Evolutionary conservation across 805 yeast species (phyloP).

Genomic region (Lachancea quebecensis): DNA sequence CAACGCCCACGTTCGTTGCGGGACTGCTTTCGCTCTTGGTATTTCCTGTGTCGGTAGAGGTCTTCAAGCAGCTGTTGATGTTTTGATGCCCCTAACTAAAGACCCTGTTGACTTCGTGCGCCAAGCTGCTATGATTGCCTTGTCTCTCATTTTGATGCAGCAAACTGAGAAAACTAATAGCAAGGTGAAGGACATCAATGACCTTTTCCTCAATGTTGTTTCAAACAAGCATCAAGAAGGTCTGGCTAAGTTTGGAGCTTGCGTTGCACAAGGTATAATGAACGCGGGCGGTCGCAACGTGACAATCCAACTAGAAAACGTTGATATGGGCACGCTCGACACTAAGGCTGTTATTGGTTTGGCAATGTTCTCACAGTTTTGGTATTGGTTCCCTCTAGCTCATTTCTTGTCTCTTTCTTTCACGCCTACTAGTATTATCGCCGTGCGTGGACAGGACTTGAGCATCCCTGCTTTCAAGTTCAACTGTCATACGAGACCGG

Average conservation of each 20-base stretch:
- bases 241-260: constrained; percentile 95
- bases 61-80: constrained; percentile 79
- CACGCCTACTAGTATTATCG: constrained; percentile 85
- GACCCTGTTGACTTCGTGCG: constrained; percentile 96
- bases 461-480: constrained; percentile 79
- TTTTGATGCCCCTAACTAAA: constrained; percentile 83
- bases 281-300: constrained; percentile 98
- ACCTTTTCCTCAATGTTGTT: constrained; percentile 67
- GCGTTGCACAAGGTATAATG: constrained; percentile 92
- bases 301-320: constrained; percentile 84
- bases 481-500: constrained; percentile 74
- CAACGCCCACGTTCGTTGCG: constrained; percentile 96
- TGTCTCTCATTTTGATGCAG: constrained; percentile 83
- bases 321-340: constrained; percentile 84
- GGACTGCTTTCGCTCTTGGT: constrained; percentile 96
- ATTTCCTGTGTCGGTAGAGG: constrained; percentile 96
- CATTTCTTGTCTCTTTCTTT: constrained; percentile 89
- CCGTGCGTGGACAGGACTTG: constrained; percentile 70
- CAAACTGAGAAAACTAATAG: constrained; percentile 80
- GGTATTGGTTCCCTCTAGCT: constrained; percentile 98
- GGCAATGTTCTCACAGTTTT: constrained; percentile 82
- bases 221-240: constrained; percentile 92
- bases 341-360: constrained; percentile 88
- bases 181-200: constrained; percentile 70
- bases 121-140: constrained; percentile 92